Conservation (phyloP, 192 early-diverging fungal species). For the Borealophlyctis nickersoniae region DNA sequence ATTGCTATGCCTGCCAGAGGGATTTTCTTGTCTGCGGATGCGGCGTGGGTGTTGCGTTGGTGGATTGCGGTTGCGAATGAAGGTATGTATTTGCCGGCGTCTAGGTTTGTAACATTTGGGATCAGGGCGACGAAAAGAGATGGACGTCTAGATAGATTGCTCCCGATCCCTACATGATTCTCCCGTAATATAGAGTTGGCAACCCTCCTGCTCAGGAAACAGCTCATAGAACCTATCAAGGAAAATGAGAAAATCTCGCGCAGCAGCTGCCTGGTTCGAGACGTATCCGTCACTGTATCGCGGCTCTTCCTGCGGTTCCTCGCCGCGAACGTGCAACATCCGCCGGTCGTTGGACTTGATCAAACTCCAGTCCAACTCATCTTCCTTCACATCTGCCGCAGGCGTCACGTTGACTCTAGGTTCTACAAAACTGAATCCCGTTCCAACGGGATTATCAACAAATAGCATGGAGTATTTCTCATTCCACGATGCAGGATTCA, state of each 20-base stretch:
- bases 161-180: too few relatives aligned
- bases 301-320: conserved; percentile 13
- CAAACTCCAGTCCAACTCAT: conserved; percentile 2
- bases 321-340: background rate
- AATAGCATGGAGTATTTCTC: conserved; percentile 70
- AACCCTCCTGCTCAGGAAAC: conserved; percentile 58
- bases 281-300: conserved; percentile 56
- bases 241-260: conserved; percentile 65
- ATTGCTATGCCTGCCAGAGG: conserved; percentile 56
- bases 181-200: conserved; percentile 66
- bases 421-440: conserved; percentile 49
- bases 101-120: too few relatives aligned
- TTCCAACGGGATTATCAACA: conserved; percentile 82
- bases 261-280: conserved; percentile 65
- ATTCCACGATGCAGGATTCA: conserved; percentile 61
- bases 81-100: conserved; percentile 75
- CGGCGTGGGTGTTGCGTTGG: conserved; percentile 46
- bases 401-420: conserved; percentile 1
- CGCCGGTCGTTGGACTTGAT: background rate
- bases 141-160: too few relatives aligned
- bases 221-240: conserved; percentile 67
- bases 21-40: conserved; percentile 25
- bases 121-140: too few relatives aligned
- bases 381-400: background rate
- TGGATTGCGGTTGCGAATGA: conserved; percentile 62